Evolutionary conservation across 495 filamentous ascomycete species (phyloP).

Genomic region (Hypoxylon rickii): DNA sequence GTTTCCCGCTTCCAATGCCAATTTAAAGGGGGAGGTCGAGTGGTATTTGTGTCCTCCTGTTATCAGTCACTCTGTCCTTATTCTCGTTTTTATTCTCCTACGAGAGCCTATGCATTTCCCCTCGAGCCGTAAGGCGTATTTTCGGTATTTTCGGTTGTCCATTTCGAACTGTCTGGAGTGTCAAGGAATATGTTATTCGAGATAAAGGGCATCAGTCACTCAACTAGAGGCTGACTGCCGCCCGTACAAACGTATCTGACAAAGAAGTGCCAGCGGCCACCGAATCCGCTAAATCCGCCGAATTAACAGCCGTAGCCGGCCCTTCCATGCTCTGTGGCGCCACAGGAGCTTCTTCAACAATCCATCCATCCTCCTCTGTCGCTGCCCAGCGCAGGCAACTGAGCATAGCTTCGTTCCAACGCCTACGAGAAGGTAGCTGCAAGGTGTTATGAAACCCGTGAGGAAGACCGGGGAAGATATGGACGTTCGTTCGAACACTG

Average conservation of each 20-base stretch:
- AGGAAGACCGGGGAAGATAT: slow-evolving; percentile 38
- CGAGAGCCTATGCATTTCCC: too few species aligned
- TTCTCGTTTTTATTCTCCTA: too few species aligned
- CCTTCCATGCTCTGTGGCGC: slow-evolving; percentile 14
- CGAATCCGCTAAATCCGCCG: background rate
- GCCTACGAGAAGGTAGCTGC: slow-evolving; percentile 24
- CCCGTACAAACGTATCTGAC: background rate
- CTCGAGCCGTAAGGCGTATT: too few species aligned
- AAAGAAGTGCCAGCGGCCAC: background rate
- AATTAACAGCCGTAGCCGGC: background rate
- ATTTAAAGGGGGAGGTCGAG: too few species aligned
- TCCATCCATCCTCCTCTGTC: slow-evolving; percentile 26
- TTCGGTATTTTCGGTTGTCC: too few species aligned
- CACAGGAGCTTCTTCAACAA: slow-evolving; percentile 21
- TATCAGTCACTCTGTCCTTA: too few species aligned
- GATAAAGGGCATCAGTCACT: too few species aligned
- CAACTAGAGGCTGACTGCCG: slow-evolving; percentile 1
- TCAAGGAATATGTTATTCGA: too few species aligned
- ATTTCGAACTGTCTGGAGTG: too few species aligned
- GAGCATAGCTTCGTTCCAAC: slow-evolving; percentile 31
- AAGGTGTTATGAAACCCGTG: slow-evolving; percentile 30
- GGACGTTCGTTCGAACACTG: slow-evolving; percentile 35
- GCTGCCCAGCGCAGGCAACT: slow-evolving; percentile 29
- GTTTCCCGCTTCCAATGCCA: too few species aligned
- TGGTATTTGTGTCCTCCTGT: too few species aligned